Evolutionary conservation across 352 stramenopile species (phyloP), one percentile per base, ranked within the genome.

Genomic region (Aphanomyces euteiches): DNA sequence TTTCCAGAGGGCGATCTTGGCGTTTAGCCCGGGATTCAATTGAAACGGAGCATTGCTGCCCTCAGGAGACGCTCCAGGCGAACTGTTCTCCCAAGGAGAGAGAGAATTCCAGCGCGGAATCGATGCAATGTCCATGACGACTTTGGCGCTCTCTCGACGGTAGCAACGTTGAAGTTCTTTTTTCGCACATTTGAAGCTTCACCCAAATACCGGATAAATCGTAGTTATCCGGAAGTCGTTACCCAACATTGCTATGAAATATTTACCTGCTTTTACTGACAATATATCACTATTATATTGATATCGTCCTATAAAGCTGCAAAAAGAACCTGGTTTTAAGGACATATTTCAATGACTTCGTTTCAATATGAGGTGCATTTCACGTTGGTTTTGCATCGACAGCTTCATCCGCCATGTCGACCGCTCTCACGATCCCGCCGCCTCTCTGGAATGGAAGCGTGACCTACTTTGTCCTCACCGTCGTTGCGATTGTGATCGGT

Each of bases 391-490:
- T 61, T 61, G 39, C 43, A 61, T 61, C 54, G 3, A 1, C 54
- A 61, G 54, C 36, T 12, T 28, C 54, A 12, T 61, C 43, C 10
- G 43, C n/a, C 54, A 61, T 61, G 54, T 41, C 54, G 15, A 61
- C 64, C 41, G 36, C 64, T 19, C 60, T 48, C 5, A 19, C 8
- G 12, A 41, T 92, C 72, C 87, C 87, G 13, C 78, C 83, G 73
- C 87, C 87, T 56, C 75, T 95, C 63, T 57, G 92, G 59, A 91
- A 86, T 54, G 87, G 87, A 19, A 89, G 85, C 59, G 87, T 95
- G 76, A 93, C 85, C 69, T 95, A 95, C 79, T 75, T 95, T 72
- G 82, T 95, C 70, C 82, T 95, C 56, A 95, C 87, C 65, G 72
- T 95, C 43, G 68, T 92, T 17, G 78, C 87, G n/a, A 86, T 89